Evolutionary conservation across 306 rosid genomes (phyloP).

Genomic region (Mucuna pruriens): DNA sequence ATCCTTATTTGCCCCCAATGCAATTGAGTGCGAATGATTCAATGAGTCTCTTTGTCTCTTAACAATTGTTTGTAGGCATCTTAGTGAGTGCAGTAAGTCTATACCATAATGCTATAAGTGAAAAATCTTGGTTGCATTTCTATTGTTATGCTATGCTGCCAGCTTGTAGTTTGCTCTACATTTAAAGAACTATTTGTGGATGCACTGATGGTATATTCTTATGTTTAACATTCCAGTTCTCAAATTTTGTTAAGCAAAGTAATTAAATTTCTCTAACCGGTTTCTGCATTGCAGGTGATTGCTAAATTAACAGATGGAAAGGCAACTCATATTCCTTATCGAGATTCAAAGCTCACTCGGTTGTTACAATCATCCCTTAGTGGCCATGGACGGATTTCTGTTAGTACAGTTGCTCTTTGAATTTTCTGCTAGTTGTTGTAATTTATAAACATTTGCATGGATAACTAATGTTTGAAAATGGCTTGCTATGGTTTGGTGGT

Average conservation of each 20-base stretch:
- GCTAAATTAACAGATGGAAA: slow-evolving; percentile 85
- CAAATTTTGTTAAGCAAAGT: slow-evolving; percentile 1
- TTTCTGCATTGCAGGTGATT: slow-evolving; percentile 63
- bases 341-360: slow-evolving; percentile 92
- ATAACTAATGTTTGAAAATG: slow-evolving; percentile 26
- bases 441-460: background rate
- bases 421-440: slow-evolving; percentile 4
- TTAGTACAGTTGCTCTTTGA: slow-evolving; percentile 46
- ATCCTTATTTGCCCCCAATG: background rate
- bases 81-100: background rate
- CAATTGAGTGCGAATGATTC: background rate
- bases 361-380: slow-evolving; percentile 89
- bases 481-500: slow-evolving; percentile 25
- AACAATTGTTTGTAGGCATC: slow-evolving; percentile 11
- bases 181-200: background rate
- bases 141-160: background rate
- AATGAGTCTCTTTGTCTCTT: background rate
- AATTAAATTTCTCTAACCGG: slow-evolving; percentile 14
- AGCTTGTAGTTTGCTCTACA: slow-evolving; percentile 21
- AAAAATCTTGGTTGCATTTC: slow-evolving; percentile 28
- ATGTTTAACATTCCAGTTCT: slow-evolving; percentile 2
- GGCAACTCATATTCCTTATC: slow-evolving; percentile 87
- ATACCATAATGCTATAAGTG: background rate
- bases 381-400: slow-evolving; percentile 93
- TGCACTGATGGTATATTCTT: background rate